A percentile compares a stretch with the other conserved stretches of the same genome.
These are phyloP conservation scores for Sporothrix curviconia DNA, from an alignment of 2,329 filamentous ascomycete genomes.

Conservation along the genomic window DNA sequence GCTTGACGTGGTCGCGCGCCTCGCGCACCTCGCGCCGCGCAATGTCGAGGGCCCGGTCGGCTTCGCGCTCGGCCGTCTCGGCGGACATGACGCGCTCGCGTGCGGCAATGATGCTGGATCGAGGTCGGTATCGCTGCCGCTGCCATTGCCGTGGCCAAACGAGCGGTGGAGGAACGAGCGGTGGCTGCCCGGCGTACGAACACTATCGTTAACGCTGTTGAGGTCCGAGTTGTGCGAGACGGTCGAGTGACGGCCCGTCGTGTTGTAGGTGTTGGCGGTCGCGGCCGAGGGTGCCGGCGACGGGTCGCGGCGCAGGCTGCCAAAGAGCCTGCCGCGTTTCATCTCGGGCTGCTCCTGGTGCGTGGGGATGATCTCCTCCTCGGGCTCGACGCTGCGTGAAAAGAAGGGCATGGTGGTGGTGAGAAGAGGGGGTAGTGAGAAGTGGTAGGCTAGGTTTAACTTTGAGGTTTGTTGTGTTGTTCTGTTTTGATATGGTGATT, in stretches of 20 bases:
- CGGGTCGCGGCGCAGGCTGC: slow-evolving; percentile 25
- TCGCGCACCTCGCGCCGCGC: slow-evolving; percentile 52
- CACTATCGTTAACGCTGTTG: slow-evolving; percentile 14
- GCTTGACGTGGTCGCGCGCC: slow-evolving; percentile 56
- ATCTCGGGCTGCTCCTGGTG: slow-evolving; percentile 23
- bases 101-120: slow-evolving; percentile 57
- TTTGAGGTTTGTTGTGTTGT: no score
- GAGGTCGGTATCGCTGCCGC: slow-evolving; percentile 37
- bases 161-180: slow-evolving; percentile 38
- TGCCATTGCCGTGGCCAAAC: slow-evolving; percentile 36
- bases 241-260: slow-evolving; percentile 16
- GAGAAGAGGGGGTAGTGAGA: no score
- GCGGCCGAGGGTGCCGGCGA: slow-evolving; percentile 24
- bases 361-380: slow-evolving; percentile 27
- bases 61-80: slow-evolving; percentile 58
- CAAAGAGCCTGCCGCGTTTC: slow-evolving; percentile 32
- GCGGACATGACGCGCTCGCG: slow-evolving; percentile 56
- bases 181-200: slow-evolving; percentile 25
- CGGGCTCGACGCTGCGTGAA: slow-evolving; percentile 25
- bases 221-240: slow-evolving; percentile 14
- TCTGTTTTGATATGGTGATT: no score
- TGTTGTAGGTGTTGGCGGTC: slow-evolving; percentile 23
- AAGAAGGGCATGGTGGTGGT: slow-evolving; percentile 29
- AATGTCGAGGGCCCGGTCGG: slow-evolving; percentile 55
- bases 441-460: no score